Percentiles rank a stretch among this genome's conserved stretches.
Evolutionary conservation across 805 yeast species (phyloP).

Genomic region (Blastobotrys robertii): DNA sequence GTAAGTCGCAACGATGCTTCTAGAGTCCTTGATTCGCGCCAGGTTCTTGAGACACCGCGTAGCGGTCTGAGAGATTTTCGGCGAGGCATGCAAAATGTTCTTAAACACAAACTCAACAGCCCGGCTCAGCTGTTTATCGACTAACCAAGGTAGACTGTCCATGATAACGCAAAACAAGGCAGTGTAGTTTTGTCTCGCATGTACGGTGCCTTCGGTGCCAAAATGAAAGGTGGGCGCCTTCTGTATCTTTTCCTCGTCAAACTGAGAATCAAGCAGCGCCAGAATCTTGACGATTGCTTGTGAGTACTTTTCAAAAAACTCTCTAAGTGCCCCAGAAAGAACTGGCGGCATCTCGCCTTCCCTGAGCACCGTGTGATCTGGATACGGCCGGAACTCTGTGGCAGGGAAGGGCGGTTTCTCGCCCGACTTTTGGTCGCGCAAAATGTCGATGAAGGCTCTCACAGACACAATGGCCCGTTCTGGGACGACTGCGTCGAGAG

Average conservation of each 20-base stretch:
- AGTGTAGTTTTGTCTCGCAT: constrained; percentile 28
- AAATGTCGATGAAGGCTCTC: constrained; percentile 59
- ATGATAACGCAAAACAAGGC: constrained; percentile 63
- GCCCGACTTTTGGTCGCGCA: constrained; percentile 48
- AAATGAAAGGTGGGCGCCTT: constrained; percentile 28
- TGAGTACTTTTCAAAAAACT: constrained; percentile 63
- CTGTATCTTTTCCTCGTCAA: constrained; percentile 30
- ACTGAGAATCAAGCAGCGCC: constrained; percentile 48
- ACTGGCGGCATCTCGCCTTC: constrained; percentile 10
- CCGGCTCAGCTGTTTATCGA: constrained; percentile 47
- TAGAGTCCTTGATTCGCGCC: constrained; percentile 61
- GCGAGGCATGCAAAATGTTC: constrained; percentile 62
- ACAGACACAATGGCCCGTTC: constrained; percentile 66
- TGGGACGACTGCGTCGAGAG: constrained; percentile 53
- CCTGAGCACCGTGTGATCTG: constrained; percentile 1
- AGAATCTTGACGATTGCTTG: constrained; percentile 45
- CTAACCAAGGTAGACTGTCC: constrained; percentile 67
- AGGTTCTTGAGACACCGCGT: constrained; percentile 52
- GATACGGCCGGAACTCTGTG: neutral
- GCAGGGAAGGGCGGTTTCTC: constrained; percentile 70
- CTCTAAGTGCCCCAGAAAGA: constrained; percentile 16
- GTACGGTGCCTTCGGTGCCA: constrained; percentile 23
- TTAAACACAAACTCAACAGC: constrained; percentile 68
- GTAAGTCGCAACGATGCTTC: constrained; percentile 59
- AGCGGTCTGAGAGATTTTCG: constrained; percentile 54